Conservation (phyloP, 306 rosid species). For the Astragalus glycyphyllos region DNA sequence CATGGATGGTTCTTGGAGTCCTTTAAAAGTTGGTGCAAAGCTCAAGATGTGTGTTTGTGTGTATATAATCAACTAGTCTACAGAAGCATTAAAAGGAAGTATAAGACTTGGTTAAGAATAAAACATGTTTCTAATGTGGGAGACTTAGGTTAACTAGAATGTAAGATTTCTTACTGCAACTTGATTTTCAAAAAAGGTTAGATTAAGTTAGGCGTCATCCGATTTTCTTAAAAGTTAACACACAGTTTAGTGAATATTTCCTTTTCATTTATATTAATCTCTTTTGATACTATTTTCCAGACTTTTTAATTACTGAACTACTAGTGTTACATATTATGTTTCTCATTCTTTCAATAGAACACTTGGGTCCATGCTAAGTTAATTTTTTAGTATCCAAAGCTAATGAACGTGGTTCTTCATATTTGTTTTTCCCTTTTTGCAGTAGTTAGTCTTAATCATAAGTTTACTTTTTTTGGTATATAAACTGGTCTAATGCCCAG, state of each 20-base stretch:
- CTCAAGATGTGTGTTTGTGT: too few species aligned
- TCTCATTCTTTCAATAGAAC: constrained; percentile 9
- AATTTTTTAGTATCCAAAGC: neutral
- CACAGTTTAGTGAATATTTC: too few species aligned
- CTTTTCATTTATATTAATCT: neutral
- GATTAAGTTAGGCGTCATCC: too few species aligned
- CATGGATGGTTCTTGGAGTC: constrained; percentile 29
- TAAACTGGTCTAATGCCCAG: neutral
- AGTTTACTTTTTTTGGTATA: constrained; percentile 2
- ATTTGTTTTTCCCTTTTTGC: constrained; percentile 30
- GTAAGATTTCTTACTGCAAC: too few species aligned
- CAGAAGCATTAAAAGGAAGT: constrained; percentile 1
- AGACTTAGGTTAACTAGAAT: too few species aligned
- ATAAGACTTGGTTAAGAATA: too few species aligned
- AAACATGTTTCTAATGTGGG: too few species aligned
- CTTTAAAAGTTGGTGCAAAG: constrained; percentile 17
- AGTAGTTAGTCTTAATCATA: neutral
- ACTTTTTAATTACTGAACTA: neutral
- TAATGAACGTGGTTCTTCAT: constrained; percentile 12
- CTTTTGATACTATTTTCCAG: neutral
- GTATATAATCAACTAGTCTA: constrained; percentile 6
- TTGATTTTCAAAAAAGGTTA: too few species aligned
- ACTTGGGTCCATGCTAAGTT: constrained; percentile 28
- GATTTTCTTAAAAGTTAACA: too few species aligned
- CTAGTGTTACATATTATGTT: neutral